Base-by-base conservation (phyloP, 805 yeast species). In the Metschnikowia koreensis region DNA sequence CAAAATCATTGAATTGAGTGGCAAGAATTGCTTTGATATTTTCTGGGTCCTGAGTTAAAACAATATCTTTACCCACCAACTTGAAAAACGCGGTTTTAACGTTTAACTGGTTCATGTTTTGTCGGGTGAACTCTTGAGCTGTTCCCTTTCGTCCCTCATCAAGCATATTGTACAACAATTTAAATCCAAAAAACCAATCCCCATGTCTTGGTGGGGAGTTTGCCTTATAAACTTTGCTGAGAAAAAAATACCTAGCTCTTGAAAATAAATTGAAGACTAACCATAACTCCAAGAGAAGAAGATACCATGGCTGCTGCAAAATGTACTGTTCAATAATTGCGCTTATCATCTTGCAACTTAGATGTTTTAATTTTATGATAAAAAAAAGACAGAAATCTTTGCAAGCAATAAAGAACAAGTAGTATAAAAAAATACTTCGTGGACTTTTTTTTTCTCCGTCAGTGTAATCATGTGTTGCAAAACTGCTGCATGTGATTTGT, bases 11-110 rank as follows among this genome's bases (percentile, higher is more conserved):
- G 44, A 64, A 64, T 41, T 64, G 66, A 6, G 67, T 64, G 15
- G 64, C 66, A 54, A 64, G 60, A 8, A 64, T 34, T n/a, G 68
- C 67, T 62, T 64, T 64, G 50, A 64, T 53, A 52, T 60, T 61
- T 39, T 62, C 66, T 11, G 67, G 67, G 38, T 64, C 66, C 2
- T 38, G 44, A 7, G 67, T 62, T 33, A 28, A 37, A 9, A 56
- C 31, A 11, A 50, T 22, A 26, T 44, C 39, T 15, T 40, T 49
- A 13, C 59, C 60, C 4, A 50, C 59, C 40, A 57, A 22, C 10
- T 37, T 47, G 34, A 55, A 17, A 16, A 34, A 29, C 22, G 50
- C 40, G 4, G 60, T 57, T 17, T 40, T 31, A 36, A 42, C 37
- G 12, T 41, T 34, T 34, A 44, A 15, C 28, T 39, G 26, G 15